Evolutionary conservation across 2,329 filamentous ascomycete genomes (phyloP), one percentile per base, ranked within the genome.

Genomic region (Purpureocillium takamizusanense): DNA sequence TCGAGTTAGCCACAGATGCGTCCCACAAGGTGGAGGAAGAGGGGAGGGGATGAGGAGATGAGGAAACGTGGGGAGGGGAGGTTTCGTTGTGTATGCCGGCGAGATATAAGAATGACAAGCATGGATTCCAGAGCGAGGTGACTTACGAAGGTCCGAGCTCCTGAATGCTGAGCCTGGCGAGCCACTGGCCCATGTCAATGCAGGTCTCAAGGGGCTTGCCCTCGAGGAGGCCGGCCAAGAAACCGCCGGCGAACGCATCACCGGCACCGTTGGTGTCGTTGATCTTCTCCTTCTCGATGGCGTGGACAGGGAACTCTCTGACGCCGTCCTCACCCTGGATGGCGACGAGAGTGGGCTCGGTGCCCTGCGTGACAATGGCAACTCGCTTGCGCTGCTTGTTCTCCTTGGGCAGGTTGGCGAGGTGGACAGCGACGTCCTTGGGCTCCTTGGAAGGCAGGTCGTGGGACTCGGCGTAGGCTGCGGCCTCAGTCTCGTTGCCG

Each of bases 211-310:
- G 73, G 39, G 78, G 61, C 70, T 92, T 86, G 63, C 84, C 87
- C 64, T 90, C 74, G 45, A 95, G 81, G 47, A 97, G 72, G 57
- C 89, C 92, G 38, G 92, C 92, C 40, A 86, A 73, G 67, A 98
- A 88, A 47, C 92, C 92, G 57, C 88, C 92, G 42, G 92, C 90
- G 56, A 98, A 98, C 38, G 92, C 90, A 60, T 98, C 92, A 60
- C 88, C 92, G 45, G 92, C 92, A 59, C 92, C 92, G 60, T 90
- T 97, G 63, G 90, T 97, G 68, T 98, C 92, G 64, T 84, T 84
- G 66, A 98, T 97, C 67, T 85, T 70, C 36, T 77, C 74, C 60
- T 76, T 70, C 49, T 77, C 71, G 53, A 98, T 90, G 52, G 78
- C 72, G 60, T 86, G 86, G 37, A 98, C 88, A 15, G 81, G 74